Percentiles rank a stretch among this genome's conserved stretches.
These are phyloP conservation scores for Gardenia jasminoides DNA, from an alignment of 257 asterid species.

Conservation along the genomic window DNA sequence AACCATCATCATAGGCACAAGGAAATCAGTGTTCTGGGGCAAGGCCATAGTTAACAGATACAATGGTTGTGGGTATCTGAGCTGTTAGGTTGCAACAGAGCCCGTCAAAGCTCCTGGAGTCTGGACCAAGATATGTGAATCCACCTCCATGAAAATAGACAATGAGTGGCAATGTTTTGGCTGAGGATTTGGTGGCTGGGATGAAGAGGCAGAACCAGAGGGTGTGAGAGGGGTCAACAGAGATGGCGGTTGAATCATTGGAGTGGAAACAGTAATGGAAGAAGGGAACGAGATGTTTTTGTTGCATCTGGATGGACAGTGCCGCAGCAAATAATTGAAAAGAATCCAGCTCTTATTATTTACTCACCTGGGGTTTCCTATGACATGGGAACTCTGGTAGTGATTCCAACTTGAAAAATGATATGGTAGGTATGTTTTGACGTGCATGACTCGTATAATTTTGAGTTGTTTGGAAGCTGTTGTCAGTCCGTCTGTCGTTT, in stretches of 20 bases:
- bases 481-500: no score
- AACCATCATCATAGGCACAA: slow-evolving; percentile 37
- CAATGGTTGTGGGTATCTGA: slow-evolving; percentile 31
- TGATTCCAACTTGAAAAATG: no score
- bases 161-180: slow-evolving; percentile 28
- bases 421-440: no score
- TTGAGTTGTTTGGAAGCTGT: no score
- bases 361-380: no score
- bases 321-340: no score
- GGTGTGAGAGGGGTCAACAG: slow-evolving; percentile 34
- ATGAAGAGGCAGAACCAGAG: slow-evolving; percentile 43
- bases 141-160: slow-evolving; percentile 50
- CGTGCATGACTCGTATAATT: no score
- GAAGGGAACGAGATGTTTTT: slow-evolving; percentile 16
- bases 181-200: slow-evolving; percentile 15
- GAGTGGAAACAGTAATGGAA: background rate
- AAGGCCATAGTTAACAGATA: slow-evolving; percentile 42
- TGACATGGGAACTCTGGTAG: no score
- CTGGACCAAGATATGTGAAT: slow-evolving; percentile 22
- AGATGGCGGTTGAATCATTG: slow-evolving; percentile 17
- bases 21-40: slow-evolving; percentile 43
- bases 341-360: no score
- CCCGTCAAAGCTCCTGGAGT: slow-evolving; percentile 19
- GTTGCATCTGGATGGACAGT: no score
- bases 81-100: slow-evolving; percentile 37